A percentile compares a stretch with the other conserved stretches of the same genome.
Evolutionary conservation across 805 yeast species (phyloP).

Genomic region (Jamesozyma lodderae): DNA sequence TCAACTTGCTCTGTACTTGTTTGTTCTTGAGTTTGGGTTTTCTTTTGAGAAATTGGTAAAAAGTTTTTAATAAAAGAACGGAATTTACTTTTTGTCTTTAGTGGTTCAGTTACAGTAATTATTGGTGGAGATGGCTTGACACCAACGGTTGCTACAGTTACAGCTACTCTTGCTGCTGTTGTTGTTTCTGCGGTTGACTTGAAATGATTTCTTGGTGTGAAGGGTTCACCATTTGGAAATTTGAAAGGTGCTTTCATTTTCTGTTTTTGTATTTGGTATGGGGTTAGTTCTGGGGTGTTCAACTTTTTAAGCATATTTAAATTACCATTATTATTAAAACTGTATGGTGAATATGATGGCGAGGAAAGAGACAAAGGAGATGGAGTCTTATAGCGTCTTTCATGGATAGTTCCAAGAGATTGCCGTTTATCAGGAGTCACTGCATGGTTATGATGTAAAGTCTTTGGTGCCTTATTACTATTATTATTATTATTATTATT

Average conservation of each 20-base stretch:
- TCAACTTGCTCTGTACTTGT: too few species aligned
- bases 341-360: not conserved
- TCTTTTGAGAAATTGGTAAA: not conserved
- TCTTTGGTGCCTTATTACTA: too few species aligned
- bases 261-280: constrained; percentile 21
- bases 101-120: not conserved
- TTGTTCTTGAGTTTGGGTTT: too few species aligned
- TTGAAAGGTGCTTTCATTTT: constrained; percentile 22
- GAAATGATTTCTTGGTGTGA: constrained; percentile 18
- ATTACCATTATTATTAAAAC: too few species aligned
- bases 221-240: constrained; percentile 27
- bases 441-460: too few species aligned
- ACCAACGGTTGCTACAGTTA: too few species aligned
- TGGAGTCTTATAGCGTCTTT: too few species aligned
- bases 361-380: too few species aligned
- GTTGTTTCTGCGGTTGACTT: not conserved
- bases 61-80: not conserved
- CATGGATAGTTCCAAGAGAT: not conserved
- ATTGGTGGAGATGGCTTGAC: not conserved
- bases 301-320: too few species aligned
- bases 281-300: constrained; percentile 12
- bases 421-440: not conserved
- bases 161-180: not conserved
- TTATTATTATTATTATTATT: not conserved
- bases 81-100: not conserved